Conservation (phyloP, 495 filamentous ascomycete genomes). For the Penicillium goetzii region DNA sequence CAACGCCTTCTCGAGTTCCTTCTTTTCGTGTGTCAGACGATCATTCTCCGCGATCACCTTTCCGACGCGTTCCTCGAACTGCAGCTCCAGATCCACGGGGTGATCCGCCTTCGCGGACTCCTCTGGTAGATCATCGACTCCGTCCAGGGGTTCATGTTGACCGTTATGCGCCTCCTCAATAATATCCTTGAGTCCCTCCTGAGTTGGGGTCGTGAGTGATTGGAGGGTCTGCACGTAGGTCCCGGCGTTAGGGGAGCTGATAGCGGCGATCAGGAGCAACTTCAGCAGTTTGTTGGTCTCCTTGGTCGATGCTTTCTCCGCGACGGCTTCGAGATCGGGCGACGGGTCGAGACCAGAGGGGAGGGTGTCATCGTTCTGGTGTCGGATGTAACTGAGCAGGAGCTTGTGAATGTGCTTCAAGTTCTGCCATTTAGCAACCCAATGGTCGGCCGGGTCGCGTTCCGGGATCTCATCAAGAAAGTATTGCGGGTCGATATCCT, state of each 20-base stretch:
- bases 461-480: constrained; percentile 66
- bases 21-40: constrained; percentile 55
- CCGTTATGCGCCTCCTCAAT: constrained; percentile 54
- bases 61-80: constrained; percentile 59
- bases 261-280: constrained; percentile 64
- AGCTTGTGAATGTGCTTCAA: constrained; percentile 71
- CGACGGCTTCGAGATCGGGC: constrained; percentile 64
- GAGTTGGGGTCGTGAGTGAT: constrained; percentile 47
- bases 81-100: constrained; percentile 52
- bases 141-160: constrained; percentile 41
- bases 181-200: constrained; percentile 53
- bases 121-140: constrained; percentile 43
- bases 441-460: constrained; percentile 54
- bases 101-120: constrained; percentile 38
- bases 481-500: constrained; percentile 68
- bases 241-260: constrained; percentile 57
- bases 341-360: constrained; percentile 53
- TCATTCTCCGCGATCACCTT: constrained; percentile 55
- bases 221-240: constrained; percentile 60
- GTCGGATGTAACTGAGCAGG: constrained; percentile 66
- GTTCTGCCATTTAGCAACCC: constrained; percentile 59
- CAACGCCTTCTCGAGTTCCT: constrained; percentile 54
- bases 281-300: constrained; percentile 62
- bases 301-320: constrained; percentile 47
- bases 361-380: constrained; percentile 54